Percentiles rank a stretch among this genome's conserved stretches.
phyloP scores from a whole-genome alignment of 192 early-diverging fungal species.

The Obelidium mucronatum region DNA sequence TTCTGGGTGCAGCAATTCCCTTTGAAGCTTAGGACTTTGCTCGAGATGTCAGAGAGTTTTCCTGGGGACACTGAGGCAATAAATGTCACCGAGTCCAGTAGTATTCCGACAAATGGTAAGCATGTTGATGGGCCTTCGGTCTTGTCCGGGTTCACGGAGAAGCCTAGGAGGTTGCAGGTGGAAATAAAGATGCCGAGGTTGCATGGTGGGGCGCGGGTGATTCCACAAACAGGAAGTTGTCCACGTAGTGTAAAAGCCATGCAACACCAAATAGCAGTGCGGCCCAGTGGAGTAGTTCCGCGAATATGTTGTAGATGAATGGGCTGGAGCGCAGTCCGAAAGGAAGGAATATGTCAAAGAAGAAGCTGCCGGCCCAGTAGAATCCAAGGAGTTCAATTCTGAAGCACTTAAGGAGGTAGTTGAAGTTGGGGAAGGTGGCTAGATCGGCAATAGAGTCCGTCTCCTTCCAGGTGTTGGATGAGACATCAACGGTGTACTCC shows the following conservation, averaged over 20 bases:
- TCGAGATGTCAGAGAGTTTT: not conserved
- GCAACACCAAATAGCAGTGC: not conserved
- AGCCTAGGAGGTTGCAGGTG: not conserved
- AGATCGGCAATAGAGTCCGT: no score
- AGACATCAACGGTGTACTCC: not conserved
- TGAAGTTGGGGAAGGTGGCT: not conserved
- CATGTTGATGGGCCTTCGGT: not conserved
- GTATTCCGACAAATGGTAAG: slow-evolving; percentile 11
- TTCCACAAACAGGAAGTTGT: slow-evolving; percentile 22
- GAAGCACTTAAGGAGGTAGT: not conserved
- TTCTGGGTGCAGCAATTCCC: not conserved
- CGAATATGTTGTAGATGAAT: slow-evolving; percentile 29
- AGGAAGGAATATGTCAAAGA: slow-evolving; percentile 9
- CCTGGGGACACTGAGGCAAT: not conserved
- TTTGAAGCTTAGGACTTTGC: not conserved
- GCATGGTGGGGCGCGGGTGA: not conserved
- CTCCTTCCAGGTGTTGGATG: not conserved
- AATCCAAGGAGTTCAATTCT: slow-evolving; percentile 14
- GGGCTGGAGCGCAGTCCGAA: slow-evolving; percentile 23
- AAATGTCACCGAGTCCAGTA: not conserved
- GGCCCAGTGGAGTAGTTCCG: slow-evolving; percentile 20
- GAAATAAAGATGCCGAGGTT: not conserved
- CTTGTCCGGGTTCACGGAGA: slow-evolving; percentile 1
- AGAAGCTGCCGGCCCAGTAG: slow-evolving; percentile 4
- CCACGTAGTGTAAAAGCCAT: slow-evolving; percentile 11